Conservation (phyloP, 805 yeast genomes). For the Maudiozyma saulgeensis region DNA sequence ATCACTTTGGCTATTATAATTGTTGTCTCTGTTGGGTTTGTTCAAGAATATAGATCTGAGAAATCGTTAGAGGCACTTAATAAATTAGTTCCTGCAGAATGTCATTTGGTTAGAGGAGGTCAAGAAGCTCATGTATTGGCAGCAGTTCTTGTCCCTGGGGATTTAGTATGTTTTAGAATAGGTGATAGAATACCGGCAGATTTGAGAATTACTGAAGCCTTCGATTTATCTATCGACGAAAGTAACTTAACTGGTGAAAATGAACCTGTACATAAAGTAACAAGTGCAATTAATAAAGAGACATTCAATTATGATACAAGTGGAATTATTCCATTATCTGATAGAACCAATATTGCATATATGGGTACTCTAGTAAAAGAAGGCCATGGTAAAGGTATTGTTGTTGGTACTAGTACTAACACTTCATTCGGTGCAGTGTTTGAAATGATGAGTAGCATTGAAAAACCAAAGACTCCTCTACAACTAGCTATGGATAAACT, state of each 20-base stretch:
- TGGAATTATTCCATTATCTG: slow-evolving; percentile 46
- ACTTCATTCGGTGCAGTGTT: slow-evolving; percentile 94
- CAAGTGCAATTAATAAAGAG: slow-evolving; percentile 34
- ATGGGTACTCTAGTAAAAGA: slow-evolving; percentile 97
- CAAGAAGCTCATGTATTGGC: slow-evolving; percentile 77
- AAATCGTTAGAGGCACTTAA: slow-evolving; percentile 88
- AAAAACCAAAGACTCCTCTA: slow-evolving; percentile 95
- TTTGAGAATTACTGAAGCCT: slow-evolving; percentile 66
- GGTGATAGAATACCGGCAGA: slow-evolving; percentile 98
- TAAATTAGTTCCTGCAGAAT: slow-evolving; percentile 92
- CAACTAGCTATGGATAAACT: slow-evolving; percentile 92
- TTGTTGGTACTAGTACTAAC: slow-evolving; percentile 77
- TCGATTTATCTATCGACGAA: slow-evolving; percentile 81
- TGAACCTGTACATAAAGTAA: slow-evolving; percentile 65
- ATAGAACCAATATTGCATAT: slow-evolving; percentile 71
- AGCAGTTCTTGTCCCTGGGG: slow-evolving; percentile 88
- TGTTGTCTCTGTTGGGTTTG: slow-evolving; percentile 94
- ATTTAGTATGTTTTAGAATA: slow-evolving; percentile 75
- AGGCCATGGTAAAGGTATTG: slow-evolving; percentile 92
- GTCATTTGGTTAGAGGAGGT: slow-evolving; percentile 80
- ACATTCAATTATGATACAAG: slow-evolving; percentile 22
- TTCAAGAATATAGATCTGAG: slow-evolving; percentile 93
- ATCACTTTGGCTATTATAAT: slow-evolving; percentile 86
- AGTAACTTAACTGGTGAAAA: slow-evolving; percentile 94
- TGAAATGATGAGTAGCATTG: slow-evolving; percentile 89